Base-by-base conservation (phyloP, 306 rosid genomes). In the Dalbergia cochinchinensis region DNA sequence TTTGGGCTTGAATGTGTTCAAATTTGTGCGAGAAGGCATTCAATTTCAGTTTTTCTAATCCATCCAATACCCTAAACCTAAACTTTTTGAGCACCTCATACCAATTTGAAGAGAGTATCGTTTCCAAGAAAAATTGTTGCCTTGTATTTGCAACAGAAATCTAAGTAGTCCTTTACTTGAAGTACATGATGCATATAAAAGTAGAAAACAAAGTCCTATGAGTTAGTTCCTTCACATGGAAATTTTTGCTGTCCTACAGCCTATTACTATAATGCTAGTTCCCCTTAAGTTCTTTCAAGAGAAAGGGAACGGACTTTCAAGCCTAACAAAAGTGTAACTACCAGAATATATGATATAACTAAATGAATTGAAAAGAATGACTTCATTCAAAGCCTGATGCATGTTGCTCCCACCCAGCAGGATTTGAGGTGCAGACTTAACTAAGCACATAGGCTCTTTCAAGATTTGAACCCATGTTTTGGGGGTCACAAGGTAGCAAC, bases 1-100 rank as follows among this genome's bases (percentile, higher is more conserved):
- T n/a, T 2, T 11, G 15, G 44, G 37, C 19, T 18, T 12, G 16
- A 54, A 77, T 53, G 31, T 8, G 48, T 19, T 20, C 33, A 54
- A 66, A 42, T 68, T 78, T 78, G 34, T 69, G 20, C 15, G 53
- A 74, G 45, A 65, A 22, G 18, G 73, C 34, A 69, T 69, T 57
- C 35, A 73, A 22, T 26, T 42, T 55, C 47, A 31, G 15, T 35
- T 57, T 34, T 22, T 51, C 51, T 15, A 51, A 33, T 31, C 63
- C 76, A 70, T 4, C 13, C 48, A 31, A 44, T 19, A 42, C 18
- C 54, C 35, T 47, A 47, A 11, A 47, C 51, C 20, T 9, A 16
- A 48, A 26, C 15, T n/a, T 48, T 26, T 50, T 33, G 48, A 51
- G 31, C 13, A 31, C 9, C 37, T 53, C 57, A 9, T 47, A 13